phyloP scores from a whole-genome alignment of 768 basidiomycete genomes.

The Calocera cornea region DNA sequence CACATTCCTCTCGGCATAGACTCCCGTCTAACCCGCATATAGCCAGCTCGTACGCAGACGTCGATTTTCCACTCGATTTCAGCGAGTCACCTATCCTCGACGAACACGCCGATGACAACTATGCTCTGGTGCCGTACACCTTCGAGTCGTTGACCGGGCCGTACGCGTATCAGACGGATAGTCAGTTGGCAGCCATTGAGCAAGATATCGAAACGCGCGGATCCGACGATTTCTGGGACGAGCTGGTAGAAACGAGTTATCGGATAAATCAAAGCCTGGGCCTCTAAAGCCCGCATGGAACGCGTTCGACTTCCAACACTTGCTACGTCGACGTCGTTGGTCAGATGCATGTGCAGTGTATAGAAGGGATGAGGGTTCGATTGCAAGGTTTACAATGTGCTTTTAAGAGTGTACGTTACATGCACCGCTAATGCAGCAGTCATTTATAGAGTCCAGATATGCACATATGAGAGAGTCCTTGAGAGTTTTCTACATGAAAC shows the following conservation, averaged over 20 bases:
- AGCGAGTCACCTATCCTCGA: too few species aligned
- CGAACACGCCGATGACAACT: not conserved
- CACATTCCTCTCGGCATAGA: not conserved
- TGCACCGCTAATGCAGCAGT: not conserved
- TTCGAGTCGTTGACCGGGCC: not conserved
- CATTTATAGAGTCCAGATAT: slow-evolving; percentile 1
- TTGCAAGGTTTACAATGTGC: not conserved
- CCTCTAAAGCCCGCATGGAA: too few species aligned
- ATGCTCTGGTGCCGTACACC: not conserved
- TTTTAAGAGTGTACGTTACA: not conserved
- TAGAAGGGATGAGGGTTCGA: not conserved
- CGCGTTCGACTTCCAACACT: too few species aligned
- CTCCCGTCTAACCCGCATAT: not conserved
- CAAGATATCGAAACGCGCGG: not conserved
- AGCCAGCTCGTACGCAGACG: not conserved
- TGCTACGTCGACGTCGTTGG: too few species aligned
- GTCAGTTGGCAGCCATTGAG: not conserved
- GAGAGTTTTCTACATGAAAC: not conserved
- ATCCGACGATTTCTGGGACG: not conserved
- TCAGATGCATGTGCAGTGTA: not conserved
- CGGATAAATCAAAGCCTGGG: not conserved
- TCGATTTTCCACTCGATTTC: not conserved
- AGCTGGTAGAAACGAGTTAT: not conserved
- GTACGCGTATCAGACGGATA: not conserved
- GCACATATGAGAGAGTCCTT: not conserved